phyloP scores from a whole-genome alignment of 768 basidiomycete genomes.

The Tubosaeta sp. region DNA sequence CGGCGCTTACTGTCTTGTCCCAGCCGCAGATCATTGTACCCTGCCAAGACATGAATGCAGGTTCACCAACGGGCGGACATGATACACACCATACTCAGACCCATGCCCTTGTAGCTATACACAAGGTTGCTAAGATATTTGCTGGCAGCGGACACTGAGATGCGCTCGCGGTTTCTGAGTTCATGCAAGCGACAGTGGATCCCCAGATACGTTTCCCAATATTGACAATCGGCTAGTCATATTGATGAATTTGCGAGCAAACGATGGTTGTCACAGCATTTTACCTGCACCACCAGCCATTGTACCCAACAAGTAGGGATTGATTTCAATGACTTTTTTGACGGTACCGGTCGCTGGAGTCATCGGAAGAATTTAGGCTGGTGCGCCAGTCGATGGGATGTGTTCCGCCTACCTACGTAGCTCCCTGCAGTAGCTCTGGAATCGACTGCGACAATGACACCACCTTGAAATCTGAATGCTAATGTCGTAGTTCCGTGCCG shows the following conservation, averaged over 20 bases:
- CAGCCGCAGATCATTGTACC: slow-evolving; percentile 99
- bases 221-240: slow-evolving; percentile 83
- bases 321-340: slow-evolving; percentile 99
- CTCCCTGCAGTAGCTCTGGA: slow-evolving; percentile 96
- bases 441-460: slow-evolving; percentile 99
- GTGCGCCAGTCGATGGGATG: not conserved
- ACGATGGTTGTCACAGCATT: slow-evolving; percentile 21
- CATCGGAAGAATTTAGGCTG: not conserved
- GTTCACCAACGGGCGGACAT: not conserved
- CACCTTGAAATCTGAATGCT: slow-evolving; percentile 94
- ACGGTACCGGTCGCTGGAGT: slow-evolving; percentile 87
- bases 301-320: slow-evolving; percentile 96
- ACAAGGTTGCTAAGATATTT: slow-evolving; percentile 97
- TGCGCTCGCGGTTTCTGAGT: slow-evolving; percentile 92
- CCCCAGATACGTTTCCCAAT: slow-evolving; percentile 99
- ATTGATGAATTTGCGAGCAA: slow-evolving; percentile 1
- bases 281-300: slow-evolving; percentile 98
- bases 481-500: slow-evolving; percentile 98
- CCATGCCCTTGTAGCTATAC: slow-evolving; percentile 99
- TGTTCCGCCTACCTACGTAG: slow-evolving; percentile 76
- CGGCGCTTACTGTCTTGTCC: slow-evolving; percentile 85
- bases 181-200: slow-evolving; percentile 97
- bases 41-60: slow-evolving; percentile 35
- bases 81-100: slow-evolving; percentile 87
- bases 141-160: slow-evolving; percentile 98